Percentiles rank a stretch among this genome's conserved stretches.
Conservation (phyloP, 2,329 filamentous ascomycete genomes). For the Paracoccidioides brasiliensis region DNA sequence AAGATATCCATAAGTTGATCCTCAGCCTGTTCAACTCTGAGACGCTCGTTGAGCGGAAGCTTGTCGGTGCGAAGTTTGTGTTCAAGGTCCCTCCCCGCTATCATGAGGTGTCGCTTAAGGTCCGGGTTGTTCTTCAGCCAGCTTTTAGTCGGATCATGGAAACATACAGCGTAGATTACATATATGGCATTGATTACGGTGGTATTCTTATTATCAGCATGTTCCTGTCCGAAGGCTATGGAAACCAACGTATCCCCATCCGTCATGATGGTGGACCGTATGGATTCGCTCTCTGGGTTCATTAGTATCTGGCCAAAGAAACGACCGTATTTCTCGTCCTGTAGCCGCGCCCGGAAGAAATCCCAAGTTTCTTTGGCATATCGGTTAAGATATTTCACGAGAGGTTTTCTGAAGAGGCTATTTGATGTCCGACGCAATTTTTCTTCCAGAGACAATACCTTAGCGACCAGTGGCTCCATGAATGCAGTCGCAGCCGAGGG, state of each 20-base stretch:
- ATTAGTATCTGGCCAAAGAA: conserved; percentile 80
- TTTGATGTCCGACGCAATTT: conserved; percentile 74
- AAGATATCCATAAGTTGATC: conserved; percentile 80
- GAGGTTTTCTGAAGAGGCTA: conserved; percentile 79
- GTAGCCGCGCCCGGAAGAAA: conserved; percentile 64
- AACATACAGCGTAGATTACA: conserved; percentile 64
- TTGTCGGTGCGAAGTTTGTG: conserved; percentile 56
- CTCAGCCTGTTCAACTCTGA: conserved; percentile 77
- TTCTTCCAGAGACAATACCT: conserved; percentile 77
- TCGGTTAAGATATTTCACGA: conserved; percentile 86
- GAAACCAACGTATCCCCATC: conserved; percentile 61
- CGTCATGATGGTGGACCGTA: conserved; percentile 61
- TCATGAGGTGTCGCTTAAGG: conserved; percentile 46
- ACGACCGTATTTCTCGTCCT: conserved; percentile 75
- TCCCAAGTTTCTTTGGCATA: conserved; percentile 81
- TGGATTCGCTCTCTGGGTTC: conserved; percentile 57
- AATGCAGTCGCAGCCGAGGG: conserved; percentile 82
- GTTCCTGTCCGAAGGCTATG: conserved; percentile 49
- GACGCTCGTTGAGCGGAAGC: conserved; percentile 57
- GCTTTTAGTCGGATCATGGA: conserved; percentile 47
- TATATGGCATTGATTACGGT: conserved; percentile 81
- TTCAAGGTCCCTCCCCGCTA: conserved; percentile 66
- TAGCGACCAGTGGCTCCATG: conserved; percentile 78
- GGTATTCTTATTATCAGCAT: conserved; percentile 55
- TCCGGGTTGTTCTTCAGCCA: conserved; percentile 51